Percentiles rank a stretch among this genome's conserved stretches.
Evolutionary conservation across 192 early-diverging fungal species (phyloP).

Genomic region (Umbelopsis isabellina): DNA sequence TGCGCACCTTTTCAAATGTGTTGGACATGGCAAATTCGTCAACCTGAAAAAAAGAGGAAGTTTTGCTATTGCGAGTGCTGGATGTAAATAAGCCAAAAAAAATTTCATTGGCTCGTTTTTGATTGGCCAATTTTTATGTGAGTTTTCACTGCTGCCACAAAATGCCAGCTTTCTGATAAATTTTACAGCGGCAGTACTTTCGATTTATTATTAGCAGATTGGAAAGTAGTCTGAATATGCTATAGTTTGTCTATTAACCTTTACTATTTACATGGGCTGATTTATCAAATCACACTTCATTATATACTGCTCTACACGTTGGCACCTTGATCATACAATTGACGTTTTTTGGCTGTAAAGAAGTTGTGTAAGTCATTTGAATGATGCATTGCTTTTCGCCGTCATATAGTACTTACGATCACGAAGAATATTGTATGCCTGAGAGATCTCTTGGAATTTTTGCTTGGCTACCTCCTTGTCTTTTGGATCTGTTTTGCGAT

Average conservation of each 20-base stretch:
- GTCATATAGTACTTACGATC: constrained; percentile 38
- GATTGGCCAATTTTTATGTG: background rate
- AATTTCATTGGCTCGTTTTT: constrained; percentile 15
- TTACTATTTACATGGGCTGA: too few species aligned
- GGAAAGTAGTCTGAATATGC: too few species aligned
- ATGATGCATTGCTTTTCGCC: background rate
- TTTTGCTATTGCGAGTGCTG: constrained; percentile 4
- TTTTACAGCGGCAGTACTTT: background rate
- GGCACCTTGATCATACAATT: constrained; percentile 5
- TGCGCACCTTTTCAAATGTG: constrained; percentile 24
- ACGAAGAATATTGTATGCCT: constrained; percentile 53
- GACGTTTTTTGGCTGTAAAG: constrained; percentile 7
- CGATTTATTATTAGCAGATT: too few species aligned
- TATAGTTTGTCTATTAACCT: too few species aligned
- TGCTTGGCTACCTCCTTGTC: constrained; percentile 53
- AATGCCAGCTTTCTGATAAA: too few species aligned
- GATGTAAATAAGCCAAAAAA: background rate
- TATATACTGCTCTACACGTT: background rate
- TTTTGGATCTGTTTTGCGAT: constrained; percentile 46
- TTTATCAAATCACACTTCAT: too few species aligned
- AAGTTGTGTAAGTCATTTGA: background rate
- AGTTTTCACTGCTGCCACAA: too few species aligned
- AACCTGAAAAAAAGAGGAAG: constrained; percentile 24
- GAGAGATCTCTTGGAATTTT: constrained; percentile 54
- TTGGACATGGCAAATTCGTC: constrained; percentile 24